phyloP scores from a whole-genome alignment of 257 asterid species.

The Solanum tarapatanum region DNA sequence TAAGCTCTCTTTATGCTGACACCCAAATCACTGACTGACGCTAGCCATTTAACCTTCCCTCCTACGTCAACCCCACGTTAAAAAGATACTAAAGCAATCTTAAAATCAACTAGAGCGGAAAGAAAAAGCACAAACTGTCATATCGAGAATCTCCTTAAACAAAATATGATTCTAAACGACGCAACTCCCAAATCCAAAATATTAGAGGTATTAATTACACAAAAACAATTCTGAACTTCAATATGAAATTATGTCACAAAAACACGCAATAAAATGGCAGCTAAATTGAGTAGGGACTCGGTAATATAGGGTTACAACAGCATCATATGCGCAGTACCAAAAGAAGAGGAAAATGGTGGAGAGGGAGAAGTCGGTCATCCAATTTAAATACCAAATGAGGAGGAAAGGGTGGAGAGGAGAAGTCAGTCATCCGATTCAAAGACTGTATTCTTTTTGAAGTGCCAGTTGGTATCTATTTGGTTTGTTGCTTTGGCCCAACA shows the following conservation, averaged over 20 bases:
- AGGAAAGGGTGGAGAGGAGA: not conserved
- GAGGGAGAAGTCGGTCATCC: not conserved
- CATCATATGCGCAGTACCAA: not conserved
- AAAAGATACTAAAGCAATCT: not conserved
- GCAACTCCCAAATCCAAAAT: not conserved
- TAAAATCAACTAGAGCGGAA: not conserved
- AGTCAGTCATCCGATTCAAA: not conserved
- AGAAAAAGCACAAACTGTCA: not conserved
- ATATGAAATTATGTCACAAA: not conserved
- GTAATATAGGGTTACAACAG: not conserved
- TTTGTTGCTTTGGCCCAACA: constrained; percentile 29
- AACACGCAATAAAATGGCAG: not conserved
- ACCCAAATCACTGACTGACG: not conserved
- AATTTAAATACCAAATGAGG: not conserved
- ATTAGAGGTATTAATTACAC: not conserved
- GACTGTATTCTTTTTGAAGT: constrained; percentile 5
- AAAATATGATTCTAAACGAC: not conserved
- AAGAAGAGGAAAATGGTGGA: not conserved
- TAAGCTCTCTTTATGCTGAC: not conserved
- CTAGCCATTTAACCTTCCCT: not conserved
- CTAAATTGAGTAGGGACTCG: not conserved
- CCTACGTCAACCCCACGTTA: not conserved
- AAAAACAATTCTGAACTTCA: not conserved
- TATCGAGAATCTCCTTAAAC: not conserved
- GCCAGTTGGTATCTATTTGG: constrained; percentile 20